Evolutionary conservation across 768 basidiomycete genomes (phyloP).

Genomic region (Pluteus cervinus): DNA sequence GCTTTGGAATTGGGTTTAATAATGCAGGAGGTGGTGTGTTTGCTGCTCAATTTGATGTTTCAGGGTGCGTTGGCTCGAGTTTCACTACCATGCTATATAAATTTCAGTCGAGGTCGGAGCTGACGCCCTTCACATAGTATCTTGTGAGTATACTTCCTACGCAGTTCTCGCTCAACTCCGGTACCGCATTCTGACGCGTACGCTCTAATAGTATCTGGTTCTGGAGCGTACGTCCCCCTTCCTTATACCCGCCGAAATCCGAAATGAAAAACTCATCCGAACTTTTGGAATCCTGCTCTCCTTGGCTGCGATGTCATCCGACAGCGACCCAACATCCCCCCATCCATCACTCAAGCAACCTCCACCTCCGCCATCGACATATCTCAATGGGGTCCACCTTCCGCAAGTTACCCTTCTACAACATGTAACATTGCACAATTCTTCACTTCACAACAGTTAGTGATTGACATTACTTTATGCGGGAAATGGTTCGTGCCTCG

Average conservation of each 20-base stretch:
- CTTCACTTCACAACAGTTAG: constrained; percentile 60
- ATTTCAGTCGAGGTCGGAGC: too few species aligned
- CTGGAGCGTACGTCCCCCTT: constrained; percentile 31
- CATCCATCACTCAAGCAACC: constrained; percentile 26
- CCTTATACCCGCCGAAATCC: too few species aligned
- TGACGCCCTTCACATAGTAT: too few species aligned
- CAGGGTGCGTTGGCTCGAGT: too few species aligned
- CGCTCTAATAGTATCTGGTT: constrained; percentile 36
- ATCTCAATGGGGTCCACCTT: constrained; percentile 51
- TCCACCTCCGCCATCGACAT: constrained; percentile 31
- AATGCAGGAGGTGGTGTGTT: constrained; percentile 69
- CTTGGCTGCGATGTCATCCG: constrained; percentile 3
- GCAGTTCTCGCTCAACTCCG: too few species aligned
- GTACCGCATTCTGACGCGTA: too few species aligned
- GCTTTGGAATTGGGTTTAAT: constrained; percentile 66
- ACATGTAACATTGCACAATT: constrained; percentile 48
- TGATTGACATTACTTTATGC: constrained; percentile 68
- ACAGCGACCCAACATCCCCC: constrained; percentile 39
- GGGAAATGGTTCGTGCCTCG: constrained; percentile 32
- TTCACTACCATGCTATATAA: too few species aligned
- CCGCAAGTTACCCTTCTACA: constrained; percentile 52
- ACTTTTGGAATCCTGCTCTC: not conserved
- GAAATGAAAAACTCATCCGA: too few species aligned
- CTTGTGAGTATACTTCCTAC: too few species aligned
- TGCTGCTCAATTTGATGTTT: constrained; percentile 62